phyloP scores from a whole-genome alignment of 1,284 basidiomycete genomes.

The Ceratobasidium theobromae region DNA sequence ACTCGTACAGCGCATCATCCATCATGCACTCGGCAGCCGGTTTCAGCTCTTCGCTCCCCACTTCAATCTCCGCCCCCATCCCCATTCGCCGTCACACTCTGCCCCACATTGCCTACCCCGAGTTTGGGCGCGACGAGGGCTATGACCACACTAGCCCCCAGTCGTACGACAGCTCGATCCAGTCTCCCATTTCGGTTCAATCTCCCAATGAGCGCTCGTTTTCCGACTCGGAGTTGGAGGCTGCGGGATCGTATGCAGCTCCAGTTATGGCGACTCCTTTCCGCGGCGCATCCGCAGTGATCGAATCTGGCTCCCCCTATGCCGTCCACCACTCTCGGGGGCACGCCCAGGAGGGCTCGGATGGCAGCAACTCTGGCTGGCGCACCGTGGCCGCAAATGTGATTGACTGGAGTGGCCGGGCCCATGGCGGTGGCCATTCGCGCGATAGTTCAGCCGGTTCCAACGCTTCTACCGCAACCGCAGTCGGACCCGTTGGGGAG shows the following conservation, averaged over 20 bases:
- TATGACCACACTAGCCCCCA: constrained; percentile 16
- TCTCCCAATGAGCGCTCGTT: constrained; percentile 26
- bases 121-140: constrained; percentile 14
- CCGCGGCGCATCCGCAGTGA: constrained; percentile 14
- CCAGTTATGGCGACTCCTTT: background rate
- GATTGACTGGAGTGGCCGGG: constrained; percentile 22
- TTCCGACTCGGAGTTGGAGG: constrained; percentile 15
- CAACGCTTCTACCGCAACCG: constrained; percentile 8
- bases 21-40: background rate
- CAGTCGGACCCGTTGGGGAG: constrained; percentile 21
- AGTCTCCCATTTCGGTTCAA: constrained; percentile 22
- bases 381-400: constrained; percentile 24
- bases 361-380: constrained; percentile 29
- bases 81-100: constrained; percentile 24
- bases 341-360: constrained; percentile 24
- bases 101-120: constrained; percentile 22
- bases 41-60: constrained; percentile 21
- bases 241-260: background rate
- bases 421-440: constrained; percentile 21
- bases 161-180: constrained; percentile 26
- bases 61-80: constrained; percentile 23
- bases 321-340: constrained; percentile 3
- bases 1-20: constrained; percentile 23
- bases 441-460: constrained; percentile 28
- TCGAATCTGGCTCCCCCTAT: constrained; percentile 11